A percentile compares a stretch with the other conserved stretches of the same genome.
Evolutionary conservation across 306 rosid species (phyloP).

Genomic region (Dryas alaskensis): DNA sequence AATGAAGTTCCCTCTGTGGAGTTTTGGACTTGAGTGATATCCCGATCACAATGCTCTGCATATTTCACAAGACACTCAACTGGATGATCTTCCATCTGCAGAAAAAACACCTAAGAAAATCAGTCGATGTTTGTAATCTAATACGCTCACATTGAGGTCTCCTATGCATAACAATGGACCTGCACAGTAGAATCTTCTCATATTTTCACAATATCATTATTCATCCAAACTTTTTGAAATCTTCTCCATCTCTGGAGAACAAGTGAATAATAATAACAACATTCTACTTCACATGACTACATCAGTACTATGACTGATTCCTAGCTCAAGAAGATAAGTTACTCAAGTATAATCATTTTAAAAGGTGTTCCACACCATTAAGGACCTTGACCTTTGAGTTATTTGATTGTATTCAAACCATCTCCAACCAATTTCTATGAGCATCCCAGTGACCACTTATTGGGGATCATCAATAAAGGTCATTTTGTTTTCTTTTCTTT

Average conservation of each 20-base stretch:
- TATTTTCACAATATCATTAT: not conserved
- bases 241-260: not conserved
- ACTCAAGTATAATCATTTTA: not conserved
- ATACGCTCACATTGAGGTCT: not conserved
- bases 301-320: not conserved
- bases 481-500: not conserved
- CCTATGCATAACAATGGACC: not conserved
- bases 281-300: constrained; percentile 1
- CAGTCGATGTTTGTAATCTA: not conserved
- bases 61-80: constrained; percentile 45
- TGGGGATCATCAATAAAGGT: not conserved
- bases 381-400: not conserved
- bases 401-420: not conserved
- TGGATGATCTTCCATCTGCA: constrained; percentile 69
- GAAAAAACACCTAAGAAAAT: constrained; percentile 27
- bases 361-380: not conserved
- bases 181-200: not conserved
- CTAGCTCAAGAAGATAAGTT: not conserved
- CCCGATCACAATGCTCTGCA: constrained; percentile 31
- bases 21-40: constrained; percentile 40
- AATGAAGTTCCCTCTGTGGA: constrained; percentile 36
- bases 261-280: not conserved
- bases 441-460: not conserved
- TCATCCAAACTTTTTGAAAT: constrained; percentile 6
- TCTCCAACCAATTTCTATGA: not conserved